These are phyloP conservation scores for Ustilago curta DNA, from an alignment of 1,284 basidiomycete species.

Conservation along the genomic window DNA sequence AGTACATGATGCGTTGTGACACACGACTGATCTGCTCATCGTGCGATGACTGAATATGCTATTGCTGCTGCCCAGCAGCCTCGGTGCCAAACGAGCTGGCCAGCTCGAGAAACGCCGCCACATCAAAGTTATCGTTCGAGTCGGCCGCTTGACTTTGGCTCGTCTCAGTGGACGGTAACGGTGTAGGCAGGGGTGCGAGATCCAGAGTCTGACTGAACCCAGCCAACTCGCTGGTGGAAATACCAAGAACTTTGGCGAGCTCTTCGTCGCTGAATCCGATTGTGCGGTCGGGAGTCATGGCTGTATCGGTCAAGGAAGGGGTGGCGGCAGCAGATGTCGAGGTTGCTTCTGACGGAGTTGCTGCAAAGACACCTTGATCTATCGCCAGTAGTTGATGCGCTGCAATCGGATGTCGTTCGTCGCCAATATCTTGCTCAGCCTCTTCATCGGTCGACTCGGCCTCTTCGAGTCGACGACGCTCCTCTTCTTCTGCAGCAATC, in stretches of 20 bases:
- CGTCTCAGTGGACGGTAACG: neutral
- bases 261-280: slow-evolving; percentile 45
- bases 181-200: slow-evolving; percentile 14
- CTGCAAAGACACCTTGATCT: neutral
- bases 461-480: slow-evolving; percentile 30
- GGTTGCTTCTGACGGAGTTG: slow-evolving; percentile 19
- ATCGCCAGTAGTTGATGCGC: neutral
- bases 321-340: slow-evolving; percentile 18
- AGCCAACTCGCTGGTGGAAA: slow-evolving; percentile 42
- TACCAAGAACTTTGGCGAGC: slow-evolving; percentile 47
- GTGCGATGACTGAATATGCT: neutral
- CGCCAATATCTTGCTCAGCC: slow-evolving; percentile 15
- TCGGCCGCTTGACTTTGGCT: neutral
- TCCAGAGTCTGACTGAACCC: slow-evolving; percentile 46
- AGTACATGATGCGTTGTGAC: slow-evolving; percentile 33
- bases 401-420: neutral
- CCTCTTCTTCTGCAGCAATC: slow-evolving; percentile 43
- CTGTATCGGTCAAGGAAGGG: slow-evolving; percentile 15
- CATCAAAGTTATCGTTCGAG: slow-evolving; percentile 29
- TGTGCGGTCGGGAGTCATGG: slow-evolving; percentile 13
- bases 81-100: slow-evolving; percentile 26
- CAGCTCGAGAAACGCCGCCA: slow-evolving; percentile 42
- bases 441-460: slow-evolving; percentile 29
- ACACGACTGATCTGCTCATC: neutral
- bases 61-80: neutral